Conservation (phyloP, 805 yeast genomes). For the Ogataea ganodermae region DNA sequence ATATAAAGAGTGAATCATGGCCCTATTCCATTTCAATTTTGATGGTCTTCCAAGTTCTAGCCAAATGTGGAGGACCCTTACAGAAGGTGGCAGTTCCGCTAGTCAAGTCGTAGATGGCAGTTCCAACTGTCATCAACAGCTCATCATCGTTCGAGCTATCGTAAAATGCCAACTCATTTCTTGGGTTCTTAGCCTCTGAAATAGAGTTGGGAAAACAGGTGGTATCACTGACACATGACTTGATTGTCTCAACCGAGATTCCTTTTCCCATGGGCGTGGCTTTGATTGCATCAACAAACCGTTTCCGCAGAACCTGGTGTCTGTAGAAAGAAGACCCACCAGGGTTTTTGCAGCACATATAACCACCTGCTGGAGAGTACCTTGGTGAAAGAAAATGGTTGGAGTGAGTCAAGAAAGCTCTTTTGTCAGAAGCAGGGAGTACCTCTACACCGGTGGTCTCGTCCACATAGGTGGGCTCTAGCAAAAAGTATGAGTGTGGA, state of each 20-base stretch:
- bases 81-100: slow-evolving; percentile 13
- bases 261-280: slow-evolving; percentile 13
- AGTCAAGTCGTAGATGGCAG: slow-evolving; percentile 14
- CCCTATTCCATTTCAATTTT: slow-evolving; percentile 11
- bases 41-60: slow-evolving; percentile 10
- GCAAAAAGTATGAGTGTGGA: slow-evolving; percentile 13
- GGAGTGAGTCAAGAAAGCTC: slow-evolving; percentile 13
- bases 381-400: slow-evolving; percentile 13
- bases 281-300: slow-evolving; percentile 11
- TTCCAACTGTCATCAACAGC: slow-evolving; percentile 12
- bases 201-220: slow-evolving; percentile 12
- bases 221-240: slow-evolving; percentile 10
- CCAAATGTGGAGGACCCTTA: slow-evolving; percentile 15
- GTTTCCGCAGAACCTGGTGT: slow-evolving; percentile 6
- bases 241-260: slow-evolving; percentile 9
- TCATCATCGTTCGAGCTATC: not conserved
- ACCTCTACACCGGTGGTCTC: slow-evolving; percentile 14
- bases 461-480: slow-evolving; percentile 13
- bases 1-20: not conserved
- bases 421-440: slow-evolving; percentile 8
- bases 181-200: slow-evolving; percentile 11
- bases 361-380: slow-evolving; percentile 10
- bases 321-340: slow-evolving; percentile 15
- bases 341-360: slow-evolving; percentile 9
- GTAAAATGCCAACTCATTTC: slow-evolving; percentile 4